phyloP scores from a whole-genome alignment of 176 grass and related monocot species.

The Cenchrus americanus region DNA sequence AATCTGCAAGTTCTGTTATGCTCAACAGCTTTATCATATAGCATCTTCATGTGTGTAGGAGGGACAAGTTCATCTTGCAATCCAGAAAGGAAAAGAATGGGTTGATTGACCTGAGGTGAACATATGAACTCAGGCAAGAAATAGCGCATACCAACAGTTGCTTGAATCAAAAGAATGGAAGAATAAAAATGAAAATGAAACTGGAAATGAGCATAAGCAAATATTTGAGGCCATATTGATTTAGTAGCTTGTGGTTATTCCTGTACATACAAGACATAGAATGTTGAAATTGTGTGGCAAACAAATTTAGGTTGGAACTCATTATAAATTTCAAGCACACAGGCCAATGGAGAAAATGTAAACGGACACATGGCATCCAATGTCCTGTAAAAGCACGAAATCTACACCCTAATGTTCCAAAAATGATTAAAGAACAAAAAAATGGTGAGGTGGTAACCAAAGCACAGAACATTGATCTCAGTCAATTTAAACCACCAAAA shows the following conservation, averaged over 20 bases:
- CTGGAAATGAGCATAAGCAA: background rate
- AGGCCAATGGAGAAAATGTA: slow-evolving; percentile 18
- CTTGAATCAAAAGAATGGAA: slow-evolving; percentile 21
- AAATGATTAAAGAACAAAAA: background rate
- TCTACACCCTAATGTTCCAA: slow-evolving; percentile 12
- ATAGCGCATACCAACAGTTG: background rate
- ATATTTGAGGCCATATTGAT: background rate
- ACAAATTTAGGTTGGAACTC: slow-evolving; percentile 1
- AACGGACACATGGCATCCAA: slow-evolving; percentile 6
- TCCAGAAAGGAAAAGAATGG: slow-evolving; percentile 94
- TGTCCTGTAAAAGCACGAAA: background rate
- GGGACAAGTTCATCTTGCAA: slow-evolving; percentile 97
- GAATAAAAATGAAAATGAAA: background rate
- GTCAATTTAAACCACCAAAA: slow-evolving; percentile 23
- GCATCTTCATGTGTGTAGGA: slow-evolving; percentile 77
- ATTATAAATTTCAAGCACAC: slow-evolving; percentile 8
- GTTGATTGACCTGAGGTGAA: slow-evolving; percentile 74
- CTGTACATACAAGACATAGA: background rate
- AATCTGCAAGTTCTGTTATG: slow-evolving; percentile 71
- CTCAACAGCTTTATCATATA: slow-evolving; percentile 74
- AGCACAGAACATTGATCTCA: slow-evolving; percentile 21
- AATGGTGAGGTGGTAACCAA: slow-evolving; percentile 2
- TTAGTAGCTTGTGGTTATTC: slow-evolving; percentile 29
- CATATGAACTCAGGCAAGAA: slow-evolving; percentile 15
- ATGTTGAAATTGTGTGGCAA: slow-evolving; percentile 10